These are phyloP conservation scores for Papiliotrema terrestris DNA, from an alignment of 1,284 basidiomycete genomes.

Conservation along the genomic window DNA sequence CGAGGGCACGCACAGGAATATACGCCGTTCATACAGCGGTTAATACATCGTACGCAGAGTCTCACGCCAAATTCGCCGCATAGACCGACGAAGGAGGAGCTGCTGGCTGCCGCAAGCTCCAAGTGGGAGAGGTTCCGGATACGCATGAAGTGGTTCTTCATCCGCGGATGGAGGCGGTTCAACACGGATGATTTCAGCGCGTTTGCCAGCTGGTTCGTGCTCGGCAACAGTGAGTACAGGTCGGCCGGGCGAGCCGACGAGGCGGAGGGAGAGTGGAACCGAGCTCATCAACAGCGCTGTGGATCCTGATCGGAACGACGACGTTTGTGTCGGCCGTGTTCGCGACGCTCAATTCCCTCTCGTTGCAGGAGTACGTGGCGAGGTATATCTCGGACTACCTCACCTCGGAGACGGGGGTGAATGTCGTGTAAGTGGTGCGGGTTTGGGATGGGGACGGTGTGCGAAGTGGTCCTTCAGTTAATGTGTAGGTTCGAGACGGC, in stretches of 20 bases:
- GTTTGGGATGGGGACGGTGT: neutral
- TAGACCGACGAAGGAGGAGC: conserved; percentile 79
- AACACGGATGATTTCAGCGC: conserved; percentile 96
- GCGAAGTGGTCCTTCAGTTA: neutral
- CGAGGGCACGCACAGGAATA: conserved; percentile 57
- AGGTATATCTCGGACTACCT: conserved; percentile 87
- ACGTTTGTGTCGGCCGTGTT: conserved; percentile 95
- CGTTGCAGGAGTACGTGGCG: conserved; percentile 89
- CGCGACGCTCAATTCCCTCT: conserved; percentile 80
- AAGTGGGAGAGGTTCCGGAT: conserved; percentile 89
- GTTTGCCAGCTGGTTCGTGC: conserved; percentile 89
- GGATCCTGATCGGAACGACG: conserved; percentile 93
- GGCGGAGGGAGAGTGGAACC: neutral
- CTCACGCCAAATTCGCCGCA: conserved; percentile 55
- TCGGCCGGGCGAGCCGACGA: neutral
- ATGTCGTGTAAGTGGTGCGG: conserved; percentile 60
- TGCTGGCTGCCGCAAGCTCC: conserved; percentile 76
- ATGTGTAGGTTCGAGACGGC: conserved; percentile 76
- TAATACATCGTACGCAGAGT: conserved; percentile 47
- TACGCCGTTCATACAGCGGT: conserved; percentile 69
- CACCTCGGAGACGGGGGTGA: conserved; percentile 87
- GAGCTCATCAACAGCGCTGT: conserved; percentile 47
- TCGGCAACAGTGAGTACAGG: conserved; percentile 77
- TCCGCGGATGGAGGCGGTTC: conserved; percentile 90
- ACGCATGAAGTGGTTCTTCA: conserved; percentile 97